These are phyloP conservation scores for Lathyrus sativus DNA, from an alignment of 306 rosid species.

Conservation along the genomic window DNA sequence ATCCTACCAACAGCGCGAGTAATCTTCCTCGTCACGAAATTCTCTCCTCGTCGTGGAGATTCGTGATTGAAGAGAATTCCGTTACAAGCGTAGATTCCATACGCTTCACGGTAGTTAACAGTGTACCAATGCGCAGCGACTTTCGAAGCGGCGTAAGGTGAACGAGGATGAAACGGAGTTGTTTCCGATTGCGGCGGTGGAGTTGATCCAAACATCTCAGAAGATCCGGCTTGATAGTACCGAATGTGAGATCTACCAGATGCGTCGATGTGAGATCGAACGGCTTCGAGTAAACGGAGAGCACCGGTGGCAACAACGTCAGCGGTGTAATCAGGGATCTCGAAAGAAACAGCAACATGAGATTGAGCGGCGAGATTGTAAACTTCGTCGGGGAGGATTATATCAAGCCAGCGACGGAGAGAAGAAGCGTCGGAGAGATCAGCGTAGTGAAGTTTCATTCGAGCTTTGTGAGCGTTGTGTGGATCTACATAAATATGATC, in stretches of 20 bases:
- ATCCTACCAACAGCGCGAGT: conserved; percentile 93
- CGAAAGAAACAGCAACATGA: conserved; percentile 96
- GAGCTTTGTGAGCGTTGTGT: conserved; percentile 94
- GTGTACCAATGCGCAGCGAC: conserved; percentile 99
- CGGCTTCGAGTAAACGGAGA: conserved; percentile 89
- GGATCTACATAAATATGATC: conserved; percentile 99
- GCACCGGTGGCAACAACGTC: conserved; percentile 98
- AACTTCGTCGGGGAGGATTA: conserved; percentile 85
- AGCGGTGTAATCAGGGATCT: conserved; percentile 98
- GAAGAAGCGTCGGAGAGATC: conserved; percentile 98
- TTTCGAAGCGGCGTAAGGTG: conserved; percentile 94
- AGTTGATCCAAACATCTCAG: conserved; percentile 93
- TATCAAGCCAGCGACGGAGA: conserved; percentile 97
- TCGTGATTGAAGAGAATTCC: conserved; percentile 96
- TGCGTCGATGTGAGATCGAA: conserved; percentile 82
- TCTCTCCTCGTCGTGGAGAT: conserved; percentile 88
- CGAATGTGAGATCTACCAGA: conserved; percentile 66
- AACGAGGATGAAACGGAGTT: conserved; percentile 91
- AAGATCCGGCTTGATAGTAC: conserved; percentile 96
- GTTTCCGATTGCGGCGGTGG: conserved; percentile 89
- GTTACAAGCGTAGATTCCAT: conserved; percentile 83
- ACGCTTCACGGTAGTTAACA: conserved; percentile 94
- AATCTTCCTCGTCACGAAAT: conserved; percentile 92
- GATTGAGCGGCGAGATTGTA: conserved; percentile 99
- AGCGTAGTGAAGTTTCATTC: conserved; percentile 98